These are phyloP conservation scores for Rhizopus sp. DNA, from an alignment of 371 early-diverging fungal species.

Conservation along the genomic window DNA sequence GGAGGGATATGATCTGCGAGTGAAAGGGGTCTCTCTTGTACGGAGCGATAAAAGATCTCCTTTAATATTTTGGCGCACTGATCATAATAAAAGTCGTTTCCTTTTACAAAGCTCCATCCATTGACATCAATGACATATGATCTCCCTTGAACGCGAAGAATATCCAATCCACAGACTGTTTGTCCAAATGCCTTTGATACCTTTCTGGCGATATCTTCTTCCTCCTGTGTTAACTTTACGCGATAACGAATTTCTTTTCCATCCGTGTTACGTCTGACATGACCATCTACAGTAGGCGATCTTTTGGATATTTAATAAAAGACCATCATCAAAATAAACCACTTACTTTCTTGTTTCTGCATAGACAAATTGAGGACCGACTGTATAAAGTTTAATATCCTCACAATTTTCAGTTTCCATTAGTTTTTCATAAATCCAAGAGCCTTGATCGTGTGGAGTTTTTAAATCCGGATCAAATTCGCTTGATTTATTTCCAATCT, in stretches of 20 bases:
- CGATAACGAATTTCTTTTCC: conserved; percentile 97
- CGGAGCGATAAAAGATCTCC: conserved; percentile 48
- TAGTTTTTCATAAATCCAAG: conserved; percentile 96
- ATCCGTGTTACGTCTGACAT: conserved; percentile 92
- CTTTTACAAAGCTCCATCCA: conserved; percentile 99
- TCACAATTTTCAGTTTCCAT: conserved; percentile 93
- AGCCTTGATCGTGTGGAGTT: conserved; percentile 73
- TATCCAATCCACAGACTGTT: conserved; percentile 95
- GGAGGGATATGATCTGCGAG: conserved; percentile 63
- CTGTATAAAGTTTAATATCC: conserved; percentile 98
- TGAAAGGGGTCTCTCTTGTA: conserved; percentile 55
- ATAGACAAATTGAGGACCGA: conserved; percentile 88
- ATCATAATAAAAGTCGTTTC: conserved; percentile 92
- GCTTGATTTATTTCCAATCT: conserved; percentile 95
- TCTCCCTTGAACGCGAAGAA: conserved; percentile 82
- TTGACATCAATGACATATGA: conserved; percentile 99
- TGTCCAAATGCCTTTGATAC: conserved; percentile 90
- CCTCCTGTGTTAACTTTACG: conserved; percentile 79
- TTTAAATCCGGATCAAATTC: conserved; percentile 79
- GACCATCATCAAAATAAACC: neutral
- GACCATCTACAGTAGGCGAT: conserved; percentile 98
- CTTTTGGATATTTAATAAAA: conserved; percentile 30
- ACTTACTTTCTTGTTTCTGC: conserved; percentile 97
- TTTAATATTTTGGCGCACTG: conserved; percentile 79
- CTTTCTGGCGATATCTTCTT: conserved; percentile 80